phyloP scores from a whole-genome alignment of 2,329 filamentous ascomycete genomes.

The Alternaria gaisen region DNA sequence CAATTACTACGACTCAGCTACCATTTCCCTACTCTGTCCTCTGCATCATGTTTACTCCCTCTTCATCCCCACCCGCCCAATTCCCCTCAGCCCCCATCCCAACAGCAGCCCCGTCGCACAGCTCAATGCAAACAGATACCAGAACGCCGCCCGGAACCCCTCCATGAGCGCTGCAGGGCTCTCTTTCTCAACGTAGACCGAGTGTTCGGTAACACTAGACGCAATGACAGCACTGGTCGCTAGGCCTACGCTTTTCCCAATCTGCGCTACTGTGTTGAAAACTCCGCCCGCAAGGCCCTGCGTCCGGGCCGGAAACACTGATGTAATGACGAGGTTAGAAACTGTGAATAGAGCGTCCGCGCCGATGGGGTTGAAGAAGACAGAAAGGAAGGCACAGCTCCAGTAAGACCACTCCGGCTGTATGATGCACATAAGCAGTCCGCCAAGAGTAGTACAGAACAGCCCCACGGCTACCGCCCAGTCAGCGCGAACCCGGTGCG shows the following conservation, averaged over 20 bases:
- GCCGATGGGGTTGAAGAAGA: conserved; percentile 55
- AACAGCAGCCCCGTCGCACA: conserved; percentile 44
- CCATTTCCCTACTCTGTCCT: not conserved
- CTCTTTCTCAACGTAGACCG: conserved; percentile 37
- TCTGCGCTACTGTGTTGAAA: conserved; percentile 56
- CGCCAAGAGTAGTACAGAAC: conserved; percentile 38
- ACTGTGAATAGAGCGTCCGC: conserved; percentile 57
- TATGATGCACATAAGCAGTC: conserved; percentile 37
- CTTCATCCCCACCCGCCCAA: conserved; percentile 57
- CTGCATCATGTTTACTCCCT: conserved; percentile 35
- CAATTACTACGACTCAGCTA: no score
- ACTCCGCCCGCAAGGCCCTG: conserved; percentile 58
- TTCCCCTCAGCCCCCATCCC: conserved; percentile 53
- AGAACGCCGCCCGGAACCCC: conserved; percentile 56
- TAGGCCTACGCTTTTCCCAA: conserved; percentile 54
- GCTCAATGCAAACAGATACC: conserved; percentile 53
- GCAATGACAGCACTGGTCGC: conserved; percentile 53
- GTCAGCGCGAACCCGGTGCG: conserved; percentile 57
- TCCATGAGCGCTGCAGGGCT: conserved; percentile 50
- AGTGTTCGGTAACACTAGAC: conserved; percentile 35
- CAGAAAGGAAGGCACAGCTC: conserved; percentile 56
- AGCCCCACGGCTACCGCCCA: conserved; percentile 51
- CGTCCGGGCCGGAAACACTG: conserved; percentile 51
- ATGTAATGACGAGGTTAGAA: conserved; percentile 55
- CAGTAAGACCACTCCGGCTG: conserved; percentile 59